Evolutionary conservation across 2,329 filamentous ascomycete genomes (phyloP).

Genomic region (Aspergillus terreus): DNA sequence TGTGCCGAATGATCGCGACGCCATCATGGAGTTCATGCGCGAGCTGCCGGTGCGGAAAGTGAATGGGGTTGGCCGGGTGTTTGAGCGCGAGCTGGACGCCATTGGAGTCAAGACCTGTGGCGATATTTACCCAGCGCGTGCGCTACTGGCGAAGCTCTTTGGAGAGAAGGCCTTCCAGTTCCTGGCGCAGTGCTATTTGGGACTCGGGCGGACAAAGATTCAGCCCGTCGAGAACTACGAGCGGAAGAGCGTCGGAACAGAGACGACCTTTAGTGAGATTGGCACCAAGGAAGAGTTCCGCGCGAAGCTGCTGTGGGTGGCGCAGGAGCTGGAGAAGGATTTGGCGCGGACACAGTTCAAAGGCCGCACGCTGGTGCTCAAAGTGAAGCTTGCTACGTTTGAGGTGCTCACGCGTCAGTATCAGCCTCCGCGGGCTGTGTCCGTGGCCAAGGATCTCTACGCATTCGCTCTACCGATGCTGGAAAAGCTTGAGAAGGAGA

Average conservation of each 20-base stretch:
- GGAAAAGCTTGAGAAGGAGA: constrained; percentile 76
- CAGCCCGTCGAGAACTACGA: constrained; percentile 86
- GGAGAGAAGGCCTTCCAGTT: constrained; percentile 91
- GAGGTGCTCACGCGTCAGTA: constrained; percentile 81
- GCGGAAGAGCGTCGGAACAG: constrained; percentile 89
- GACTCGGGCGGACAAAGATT: constrained; percentile 78
- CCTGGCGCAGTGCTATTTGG: constrained; percentile 76
- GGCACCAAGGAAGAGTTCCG: constrained; percentile 64
- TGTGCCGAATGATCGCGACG: constrained; percentile 65
- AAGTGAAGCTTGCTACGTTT: constrained; percentile 91
- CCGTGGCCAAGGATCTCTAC: constrained; percentile 76
- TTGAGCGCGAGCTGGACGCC: constrained; percentile 84
- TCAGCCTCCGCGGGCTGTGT: constrained; percentile 69
- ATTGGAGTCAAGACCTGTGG: constrained; percentile 85
- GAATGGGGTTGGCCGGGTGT: constrained; percentile 89
- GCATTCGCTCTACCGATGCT: constrained; percentile 78
- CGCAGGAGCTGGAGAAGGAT: constrained; percentile 83
- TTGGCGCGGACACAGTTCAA: constrained; percentile 76
- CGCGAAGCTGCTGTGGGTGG: constrained; percentile 73
- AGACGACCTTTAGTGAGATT: constrained; percentile 85
- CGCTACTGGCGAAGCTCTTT: constrained; percentile 72
- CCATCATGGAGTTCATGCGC: constrained; percentile 82
- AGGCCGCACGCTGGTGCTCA: constrained; percentile 85
- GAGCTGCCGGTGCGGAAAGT: constrained; percentile 83
- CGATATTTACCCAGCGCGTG: constrained; percentile 75